Evolutionary conservation across 495 filamentous ascomycete species (phyloP), one percentile per base, ranked within the genome.

Genomic region (Tetracladium setigerum): DNA sequence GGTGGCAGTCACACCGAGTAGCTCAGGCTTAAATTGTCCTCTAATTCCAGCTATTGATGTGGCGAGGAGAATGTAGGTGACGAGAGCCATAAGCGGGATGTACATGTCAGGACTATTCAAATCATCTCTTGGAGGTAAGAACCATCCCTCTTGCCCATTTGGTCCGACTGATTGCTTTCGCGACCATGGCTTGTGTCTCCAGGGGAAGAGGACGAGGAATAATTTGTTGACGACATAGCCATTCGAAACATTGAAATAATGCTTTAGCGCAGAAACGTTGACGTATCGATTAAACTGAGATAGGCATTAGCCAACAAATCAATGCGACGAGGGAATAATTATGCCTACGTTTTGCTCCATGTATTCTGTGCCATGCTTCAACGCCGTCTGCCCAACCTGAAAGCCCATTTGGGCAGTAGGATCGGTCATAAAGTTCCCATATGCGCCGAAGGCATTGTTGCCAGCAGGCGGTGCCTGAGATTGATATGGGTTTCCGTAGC

Each of bases 81-180:
- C 87, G 42, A 99, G 71, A 4, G 92, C 90, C 84, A 89, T 89
- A 56, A 84, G 74, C 24, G 92, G 92, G 54, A 99, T 97, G 73
- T 99, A 99, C 87, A 97, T 95, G 68, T 99, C 92, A 5, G 94
- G 92, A 39, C 87, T 90, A 66, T 99, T 99, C 62, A 96, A 73
- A 62, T 99, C 92, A 61, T 97, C 91, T 40, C 91, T 77, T n/a
- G 92, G 92, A 9, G 92, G 89, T 7, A 96, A 76, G 67, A 88
- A 97, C 77, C 86, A 86, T 36, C 83, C 84, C 44, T 90, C 85
- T 54, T 85, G 78, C 8, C 83, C 83, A 50, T 71, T 74, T 13
- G 82, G 80, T 13, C 78, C 74, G 11, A 80, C 68, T 4, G 80
- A 67, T 57, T 78, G 72, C 41, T 76, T 76, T 39, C 92, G 82